Conservation (phyloP, 1,284 basidiomycete species). For the Taiwanofungus camphoratus region DNA sequence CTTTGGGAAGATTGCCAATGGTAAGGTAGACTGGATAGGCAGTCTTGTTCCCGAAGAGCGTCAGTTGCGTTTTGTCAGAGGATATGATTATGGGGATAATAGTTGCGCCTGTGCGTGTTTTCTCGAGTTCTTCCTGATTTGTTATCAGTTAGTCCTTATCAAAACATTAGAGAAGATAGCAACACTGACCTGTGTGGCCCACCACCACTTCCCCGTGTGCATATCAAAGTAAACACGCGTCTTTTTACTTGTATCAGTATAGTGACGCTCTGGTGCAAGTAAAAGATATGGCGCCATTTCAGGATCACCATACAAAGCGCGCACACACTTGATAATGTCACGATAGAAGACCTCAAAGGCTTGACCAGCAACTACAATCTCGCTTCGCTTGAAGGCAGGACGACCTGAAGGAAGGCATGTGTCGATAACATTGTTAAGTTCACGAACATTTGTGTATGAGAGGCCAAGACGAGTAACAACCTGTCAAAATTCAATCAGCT, state of each 20-base stretch:
- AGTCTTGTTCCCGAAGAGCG: constrained; percentile 29
- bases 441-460: constrained; percentile 23
- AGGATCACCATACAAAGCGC: constrained; percentile 12
- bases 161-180: not conserved
- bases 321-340: constrained; percentile 25
- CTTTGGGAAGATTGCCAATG: constrained; percentile 32
- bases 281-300: constrained; percentile 14
- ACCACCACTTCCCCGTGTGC: constrained; percentile 33
- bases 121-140: constrained; percentile 24
- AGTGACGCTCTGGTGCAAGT: constrained; percentile 29
- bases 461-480: constrained; percentile 21
- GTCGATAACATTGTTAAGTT: constrained; percentile 30
- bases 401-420: constrained; percentile 20
- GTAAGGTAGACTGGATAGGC: constrained; percentile 34
- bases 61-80: constrained; percentile 34
- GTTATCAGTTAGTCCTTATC: not conserved
- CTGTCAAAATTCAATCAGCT: constrained; percentile 9
- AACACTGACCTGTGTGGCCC: constrained; percentile 30
- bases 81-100: constrained; percentile 36
- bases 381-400: constrained; percentile 15
- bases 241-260: constrained; percentile 17
- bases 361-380: constrained; percentile 21
- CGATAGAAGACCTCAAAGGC: constrained; percentile 24
- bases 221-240: constrained; percentile 22
- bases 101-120: constrained; percentile 27